A percentile compares a stretch with the other conserved stretches of the same genome.
phyloP scores from a whole-genome alignment of 1,284 basidiomycete genomes.

The Peniophora sp. region DNA sequence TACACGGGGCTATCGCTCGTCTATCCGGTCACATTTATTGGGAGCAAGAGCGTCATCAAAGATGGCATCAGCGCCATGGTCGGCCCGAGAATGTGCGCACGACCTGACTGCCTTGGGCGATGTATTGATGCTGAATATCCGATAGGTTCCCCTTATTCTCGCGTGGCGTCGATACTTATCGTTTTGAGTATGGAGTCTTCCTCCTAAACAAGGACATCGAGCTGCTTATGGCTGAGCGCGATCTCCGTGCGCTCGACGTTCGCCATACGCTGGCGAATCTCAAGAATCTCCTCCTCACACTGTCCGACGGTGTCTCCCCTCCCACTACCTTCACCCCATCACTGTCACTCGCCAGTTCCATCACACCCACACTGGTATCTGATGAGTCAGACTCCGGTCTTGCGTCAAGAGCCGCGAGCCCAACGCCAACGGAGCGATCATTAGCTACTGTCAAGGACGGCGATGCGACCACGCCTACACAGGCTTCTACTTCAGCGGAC shows the following conservation, averaged over 20 bases:
- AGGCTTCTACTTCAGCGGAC: slow-evolving; percentile 21
- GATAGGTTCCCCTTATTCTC: slow-evolving; percentile 88
- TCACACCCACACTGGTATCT: slow-evolving; percentile 3
- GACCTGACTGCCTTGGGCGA: slow-evolving; percentile 4
- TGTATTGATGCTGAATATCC: slow-evolving; percentile 10
- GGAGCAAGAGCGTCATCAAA: slow-evolving; percentile 80
- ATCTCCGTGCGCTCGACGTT: slow-evolving; percentile 85
- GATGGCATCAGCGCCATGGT: slow-evolving; percentile 92
- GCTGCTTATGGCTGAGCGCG: slow-evolving; percentile 86
- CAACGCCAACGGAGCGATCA: slow-evolving; percentile 5
- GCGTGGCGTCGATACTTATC: slow-evolving; percentile 89
- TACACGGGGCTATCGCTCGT: slow-evolving; percentile 73
- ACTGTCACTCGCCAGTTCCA: background rate
- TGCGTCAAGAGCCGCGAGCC: slow-evolving; percentile 14
- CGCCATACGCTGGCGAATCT: slow-evolving; percentile 95
- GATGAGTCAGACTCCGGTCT: slow-evolving; percentile 19
- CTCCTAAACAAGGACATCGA: slow-evolving; percentile 97
- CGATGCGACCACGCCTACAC: background rate
- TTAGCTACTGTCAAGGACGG: background rate
- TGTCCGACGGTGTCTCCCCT: slow-evolving; percentile 54
- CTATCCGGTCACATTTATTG: slow-evolving; percentile 86
- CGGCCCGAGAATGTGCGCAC: slow-evolving; percentile 79
- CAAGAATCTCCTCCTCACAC: slow-evolving; percentile 86
- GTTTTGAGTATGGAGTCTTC: slow-evolving; percentile 98
- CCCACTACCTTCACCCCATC: background rate